Conservation (phyloP, 345 rosid genomes). For the Lumnitzera littorea region DNA sequence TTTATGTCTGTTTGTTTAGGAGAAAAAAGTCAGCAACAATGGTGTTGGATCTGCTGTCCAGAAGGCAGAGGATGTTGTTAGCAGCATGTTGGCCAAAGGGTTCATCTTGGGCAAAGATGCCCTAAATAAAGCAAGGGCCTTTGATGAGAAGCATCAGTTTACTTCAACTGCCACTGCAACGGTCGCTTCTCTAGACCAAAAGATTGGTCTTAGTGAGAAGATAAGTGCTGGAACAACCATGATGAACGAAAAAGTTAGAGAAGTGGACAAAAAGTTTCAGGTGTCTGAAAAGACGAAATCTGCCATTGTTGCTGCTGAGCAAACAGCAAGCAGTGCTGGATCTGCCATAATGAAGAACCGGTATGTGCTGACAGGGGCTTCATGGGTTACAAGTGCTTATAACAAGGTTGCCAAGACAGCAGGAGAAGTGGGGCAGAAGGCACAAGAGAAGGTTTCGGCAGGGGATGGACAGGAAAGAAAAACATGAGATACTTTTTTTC, state of each 20-base stretch:
- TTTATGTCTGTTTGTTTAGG: no score
- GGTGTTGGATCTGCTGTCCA: conserved; percentile 22
- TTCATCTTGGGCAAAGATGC: conserved; percentile 50
- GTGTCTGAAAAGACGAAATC: conserved; percentile 15
- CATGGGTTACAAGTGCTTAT: conserved; percentile 25
- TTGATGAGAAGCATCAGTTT: conserved; percentile 38
- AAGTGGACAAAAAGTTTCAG: conserved; percentile 15
- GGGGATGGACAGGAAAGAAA: conserved; percentile 15
- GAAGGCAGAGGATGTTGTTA: conserved; percentile 53
- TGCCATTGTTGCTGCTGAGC: conserved; percentile 16
- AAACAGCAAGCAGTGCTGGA: conserved; percentile 17
- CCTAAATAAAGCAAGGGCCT: conserved; percentile 30
- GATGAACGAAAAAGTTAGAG: conserved; percentile 17
- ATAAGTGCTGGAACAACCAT: conserved; percentile 14
- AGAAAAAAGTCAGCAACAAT: no score
- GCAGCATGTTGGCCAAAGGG: conserved; percentile 49
- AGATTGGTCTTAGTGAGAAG: conserved; percentile 18
- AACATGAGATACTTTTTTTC: not conserved
- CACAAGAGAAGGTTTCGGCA: conserved; percentile 19
- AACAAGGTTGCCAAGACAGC: conserved; percentile 24
- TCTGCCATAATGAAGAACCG: conserved; percentile 16
- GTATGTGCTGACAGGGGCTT: conserved; percentile 16
- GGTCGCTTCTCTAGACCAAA: conserved; percentile 29
- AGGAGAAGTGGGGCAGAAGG: conserved; percentile 24
- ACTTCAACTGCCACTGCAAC: conserved; percentile 39